Conservation (phyloP, 345 rosid species). For the Sonneratia alba region DNA sequence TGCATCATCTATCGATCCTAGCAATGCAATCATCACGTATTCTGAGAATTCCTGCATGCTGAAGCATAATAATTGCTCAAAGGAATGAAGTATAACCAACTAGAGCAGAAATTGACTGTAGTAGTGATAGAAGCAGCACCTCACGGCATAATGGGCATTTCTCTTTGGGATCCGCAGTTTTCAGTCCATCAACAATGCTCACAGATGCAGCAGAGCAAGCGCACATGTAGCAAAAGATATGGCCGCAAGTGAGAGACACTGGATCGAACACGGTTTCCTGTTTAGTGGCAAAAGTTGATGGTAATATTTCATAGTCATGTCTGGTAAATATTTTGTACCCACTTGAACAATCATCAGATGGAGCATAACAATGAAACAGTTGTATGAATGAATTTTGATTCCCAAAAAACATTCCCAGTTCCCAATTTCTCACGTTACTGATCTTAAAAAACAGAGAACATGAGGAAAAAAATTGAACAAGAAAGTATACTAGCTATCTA, state of each 20-base stretch:
- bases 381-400: too few species aligned
- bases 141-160: constrained; percentile 88
- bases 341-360: background rate
- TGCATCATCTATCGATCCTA: background rate
- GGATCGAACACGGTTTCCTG: constrained; percentile 95
- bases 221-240: constrained; percentile 86
- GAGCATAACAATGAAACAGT: background rate
- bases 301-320: too few species aligned
- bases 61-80: background rate
- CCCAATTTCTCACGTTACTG: too few species aligned
- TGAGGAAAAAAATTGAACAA: too few species aligned
- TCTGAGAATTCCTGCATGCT: background rate
- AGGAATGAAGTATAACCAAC: background rate
- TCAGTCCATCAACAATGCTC: constrained; percentile 61
- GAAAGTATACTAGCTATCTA: too few species aligned
- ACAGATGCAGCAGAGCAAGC: constrained; percentile 95
- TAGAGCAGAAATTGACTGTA: background rate
- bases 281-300: background rate
- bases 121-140: constrained; percentile 25
- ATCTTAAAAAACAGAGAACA: too few species aligned
- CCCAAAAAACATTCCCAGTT: too few species aligned
- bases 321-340: too few species aligned
- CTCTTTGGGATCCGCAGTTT: constrained; percentile 47
- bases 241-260: constrained; percentile 80
- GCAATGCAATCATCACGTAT: background rate